Base-by-base conservation (phyloP, 805 yeast genomes). In the Ogataea kodamae region DNA sequence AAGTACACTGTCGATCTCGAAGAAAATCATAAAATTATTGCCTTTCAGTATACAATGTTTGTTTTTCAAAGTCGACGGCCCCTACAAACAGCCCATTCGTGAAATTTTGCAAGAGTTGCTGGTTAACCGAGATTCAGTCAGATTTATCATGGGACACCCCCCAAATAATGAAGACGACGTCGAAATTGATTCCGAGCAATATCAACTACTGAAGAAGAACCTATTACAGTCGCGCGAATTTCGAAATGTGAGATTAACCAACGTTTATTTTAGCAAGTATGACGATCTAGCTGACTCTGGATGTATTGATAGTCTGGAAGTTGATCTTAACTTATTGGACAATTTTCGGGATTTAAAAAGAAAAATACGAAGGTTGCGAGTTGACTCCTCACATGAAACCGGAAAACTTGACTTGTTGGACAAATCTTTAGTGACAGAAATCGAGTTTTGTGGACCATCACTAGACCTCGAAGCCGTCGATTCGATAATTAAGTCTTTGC, bases 41-140 rank as follows among this genome's bases (percentile, higher is more conserved):
- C 45, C 48, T 3, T 13, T 40, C 8, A 12, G 32, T 7, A 37
- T 39, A 4, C 34, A 36, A n/a, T 13, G 36, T 6, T 34, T 36
- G 5, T 39, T 44, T 27, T 23, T 39, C 17, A 13, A 28, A 5
- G 31, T 40, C 5, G 24, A 33, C 3, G 43, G 37, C n/a, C 16
- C 34, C 4, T 17, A 9, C 7, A 16, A 18, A 17, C 12, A 12
- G 5, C n/a, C n/a, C 3, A 21, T 39, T 10, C 12, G 18, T 3
- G 15, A 24, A 4, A 18, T 33, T 9, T 15, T 40, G 12, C 17
- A 30, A 7, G 13, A 19, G 10, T n/a, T n/a, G n/a, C n/a, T n/a
- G 20, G 29, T 5, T 11, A 40, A 16, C 23, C 21, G 11, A 22
- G 24, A 5, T 9, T 28, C 7, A 22, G n/a, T n/a, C n/a, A n/a